A percentile compares a stretch with the other conserved stretches of the same genome.
phyloP scores from a whole-genome alignment of 1,139 yeast species.

The Debaryomyces coudertii region DNA sequence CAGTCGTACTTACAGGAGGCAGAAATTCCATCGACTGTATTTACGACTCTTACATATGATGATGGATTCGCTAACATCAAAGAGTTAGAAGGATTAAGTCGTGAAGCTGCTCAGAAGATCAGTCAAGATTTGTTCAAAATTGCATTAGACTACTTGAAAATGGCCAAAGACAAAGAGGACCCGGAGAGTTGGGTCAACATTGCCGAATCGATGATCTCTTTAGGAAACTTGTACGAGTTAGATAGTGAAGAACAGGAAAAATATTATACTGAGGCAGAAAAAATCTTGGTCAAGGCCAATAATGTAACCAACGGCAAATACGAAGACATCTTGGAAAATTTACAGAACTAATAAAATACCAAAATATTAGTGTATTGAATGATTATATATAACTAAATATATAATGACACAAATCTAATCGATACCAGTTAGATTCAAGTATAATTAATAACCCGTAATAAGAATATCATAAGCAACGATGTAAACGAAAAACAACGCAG shows the following conservation, averaged over 20 bases:
- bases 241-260: conserved; percentile 68
- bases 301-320: conserved; percentile 77
- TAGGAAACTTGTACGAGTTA: conserved; percentile 71
- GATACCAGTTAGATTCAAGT: conserved; percentile 1
- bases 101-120: conserved; percentile 48
- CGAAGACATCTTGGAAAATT: conserved; percentile 57
- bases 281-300: conserved; percentile 62
- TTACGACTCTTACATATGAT: conserved; percentile 59
- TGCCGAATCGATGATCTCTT: conserved; percentile 81
- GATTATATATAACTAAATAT: neutral
- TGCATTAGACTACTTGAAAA: conserved; percentile 60
- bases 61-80: conserved; percentile 48
- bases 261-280: conserved; percentile 68
- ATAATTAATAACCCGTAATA: conserved; percentile 2
- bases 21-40: conserved; percentile 60
- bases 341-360: conserved; percentile 17
- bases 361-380: conserved; percentile 1
- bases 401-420: conserved; percentile 3
- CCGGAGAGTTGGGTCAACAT: conserved; percentile 80
- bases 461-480: neutral
- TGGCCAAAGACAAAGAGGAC: conserved; percentile 69
- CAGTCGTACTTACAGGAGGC: conserved; percentile 66
- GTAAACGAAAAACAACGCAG: neutral
- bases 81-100: conserved; percentile 43
- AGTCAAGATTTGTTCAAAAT: conserved; percentile 54